These are phyloP conservation scores for Polymyxa betae DNA, from an alignment of 208 protist species.

Conservation along the genomic window DNA sequence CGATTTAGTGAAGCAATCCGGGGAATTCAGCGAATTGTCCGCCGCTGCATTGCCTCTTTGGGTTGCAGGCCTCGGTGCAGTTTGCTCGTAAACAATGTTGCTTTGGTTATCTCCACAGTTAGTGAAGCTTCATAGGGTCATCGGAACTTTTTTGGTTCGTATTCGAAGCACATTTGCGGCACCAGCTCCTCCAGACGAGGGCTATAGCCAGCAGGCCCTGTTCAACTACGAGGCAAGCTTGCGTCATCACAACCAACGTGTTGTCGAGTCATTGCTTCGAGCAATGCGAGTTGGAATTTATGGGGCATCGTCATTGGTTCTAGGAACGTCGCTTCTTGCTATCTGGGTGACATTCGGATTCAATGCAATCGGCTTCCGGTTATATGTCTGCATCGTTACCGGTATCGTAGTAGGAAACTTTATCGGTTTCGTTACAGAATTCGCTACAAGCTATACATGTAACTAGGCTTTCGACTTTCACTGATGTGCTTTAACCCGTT, in stretches of 20 bases:
- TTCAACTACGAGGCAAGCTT: not conserved
- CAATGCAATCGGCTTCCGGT: not conserved
- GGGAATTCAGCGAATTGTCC: not conserved
- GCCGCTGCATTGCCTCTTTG: conserved; percentile 59
- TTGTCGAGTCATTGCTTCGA: conserved; percentile 55
- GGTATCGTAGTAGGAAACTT: conserved; percentile 34
- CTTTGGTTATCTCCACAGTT: not conserved
- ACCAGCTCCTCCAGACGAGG: not conserved
- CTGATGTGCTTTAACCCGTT: not conserved
- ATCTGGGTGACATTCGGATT: conserved; percentile 49
- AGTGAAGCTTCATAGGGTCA: not conserved
- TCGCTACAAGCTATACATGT: conserved; percentile 62
- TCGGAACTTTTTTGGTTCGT: conserved; percentile 59
- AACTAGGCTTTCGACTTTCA: not conserved
- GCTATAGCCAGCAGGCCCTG: not conserved
- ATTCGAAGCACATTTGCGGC: not conserved
- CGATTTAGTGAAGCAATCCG: not conserved
- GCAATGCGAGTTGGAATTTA: conserved; percentile 60
- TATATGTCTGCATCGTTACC: conserved; percentile 57
- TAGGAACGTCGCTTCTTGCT: conserved; percentile 10
- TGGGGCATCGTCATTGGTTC: conserved; percentile 36
- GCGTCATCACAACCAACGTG: not conserved
- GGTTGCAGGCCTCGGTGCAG: conserved; percentile 56
- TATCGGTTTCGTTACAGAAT: conserved; percentile 61
- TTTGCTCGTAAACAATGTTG: not conserved